Conservation (phyloP, 164 flowering plant genomes). For the Macadamia tetraphylla region DNA sequence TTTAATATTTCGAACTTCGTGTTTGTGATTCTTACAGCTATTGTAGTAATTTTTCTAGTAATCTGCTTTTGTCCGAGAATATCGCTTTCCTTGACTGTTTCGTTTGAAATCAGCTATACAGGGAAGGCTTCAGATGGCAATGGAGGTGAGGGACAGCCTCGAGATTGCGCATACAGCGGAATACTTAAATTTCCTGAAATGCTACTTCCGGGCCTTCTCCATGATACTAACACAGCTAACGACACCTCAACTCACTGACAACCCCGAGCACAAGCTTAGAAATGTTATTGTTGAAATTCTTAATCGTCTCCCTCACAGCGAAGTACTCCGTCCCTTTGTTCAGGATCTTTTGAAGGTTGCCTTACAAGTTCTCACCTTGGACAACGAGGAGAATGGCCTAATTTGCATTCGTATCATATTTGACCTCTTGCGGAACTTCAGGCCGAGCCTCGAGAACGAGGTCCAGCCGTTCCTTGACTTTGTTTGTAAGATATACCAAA, state of each 20-base stretch:
- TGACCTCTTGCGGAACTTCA: slow-evolving; percentile 81
- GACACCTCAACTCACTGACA: slow-evolving; percentile 75
- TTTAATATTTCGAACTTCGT: background rate
- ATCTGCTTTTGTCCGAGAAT: background rate
- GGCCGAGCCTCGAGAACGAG: slow-evolving; percentile 76
- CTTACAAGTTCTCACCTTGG: slow-evolving; percentile 85
- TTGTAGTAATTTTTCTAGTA: background rate
- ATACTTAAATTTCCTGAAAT: slow-evolving; percentile 80
- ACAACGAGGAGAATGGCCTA: slow-evolving; percentile 92
- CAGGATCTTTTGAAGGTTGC: slow-evolving; percentile 92
- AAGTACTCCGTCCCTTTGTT: slow-evolving; percentile 93
- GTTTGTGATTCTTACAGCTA: background rate
- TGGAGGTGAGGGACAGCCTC: slow-evolving; percentile 92
- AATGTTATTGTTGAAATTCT: slow-evolving; percentile 84
- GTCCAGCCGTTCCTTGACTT: slow-evolving; percentile 96
- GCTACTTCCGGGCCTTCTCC: slow-evolving; percentile 81
- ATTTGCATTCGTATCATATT: slow-evolving; percentile 88
- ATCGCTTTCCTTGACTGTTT: background rate
- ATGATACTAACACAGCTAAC: slow-evolving; percentile 66
- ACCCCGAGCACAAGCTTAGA: slow-evolving; percentile 81
- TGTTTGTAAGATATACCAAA: slow-evolving; percentile 89
- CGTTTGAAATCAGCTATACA: slow-evolving; percentile 45
- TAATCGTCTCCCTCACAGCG: slow-evolving; percentile 88
- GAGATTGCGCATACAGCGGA: slow-evolving; percentile 95
- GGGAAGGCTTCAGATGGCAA: slow-evolving; percentile 76